Base-by-base conservation (phyloP, 164 flowering plant genomes). In the Berberis thunbergii region DNA sequence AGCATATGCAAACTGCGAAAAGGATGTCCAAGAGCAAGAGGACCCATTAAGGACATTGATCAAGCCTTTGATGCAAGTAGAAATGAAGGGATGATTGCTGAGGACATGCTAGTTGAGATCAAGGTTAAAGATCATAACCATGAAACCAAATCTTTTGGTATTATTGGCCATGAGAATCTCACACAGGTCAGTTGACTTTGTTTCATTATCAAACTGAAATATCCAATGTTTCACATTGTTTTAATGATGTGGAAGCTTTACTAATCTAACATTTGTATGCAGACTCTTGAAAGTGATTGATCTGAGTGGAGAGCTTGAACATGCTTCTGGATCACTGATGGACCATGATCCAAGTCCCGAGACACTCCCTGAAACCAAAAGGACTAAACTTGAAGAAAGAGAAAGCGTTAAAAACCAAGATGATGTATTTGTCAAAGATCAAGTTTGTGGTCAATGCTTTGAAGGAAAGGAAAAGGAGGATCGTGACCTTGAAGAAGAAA, bases 161-260 rank as follows among this genome's bases (percentile, higher is more conserved):
- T 59, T 46, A 61, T 6, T 64, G 49, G 43, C 6, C 50, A 55
- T 4, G 39, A 12, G 3, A n/a, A n/a, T 61, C 49, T 52, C 43
- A 63, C 42, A 59, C 64, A 72, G 75, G 78, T 75, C 3, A 66
- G 45, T 43, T 60, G 53, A 49, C 59, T 59, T 46, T 48, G 26
- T 26, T 26, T 26, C 26, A 26, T 26, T 26, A 26, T 26, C 26
- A 26, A 26, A 26, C 26, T 26, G 26, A 26, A 26, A 26, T 26
- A 26, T 26, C 26, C 26, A 26, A 26, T 26, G 26, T 26, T 26
- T 26, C 26, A 26, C 26, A 26, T 26, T 26, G 26, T 26, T 26
- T 26, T 26, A 26, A 26, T 26, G 26, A 26, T 26, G 26, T 26
- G 26, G 26, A 26, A 26, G 26, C 26, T 26, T 26, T 52, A 70